phyloP scores from a whole-genome alignment of 257 asterid genomes.

The Apocynum venetum region DNA sequence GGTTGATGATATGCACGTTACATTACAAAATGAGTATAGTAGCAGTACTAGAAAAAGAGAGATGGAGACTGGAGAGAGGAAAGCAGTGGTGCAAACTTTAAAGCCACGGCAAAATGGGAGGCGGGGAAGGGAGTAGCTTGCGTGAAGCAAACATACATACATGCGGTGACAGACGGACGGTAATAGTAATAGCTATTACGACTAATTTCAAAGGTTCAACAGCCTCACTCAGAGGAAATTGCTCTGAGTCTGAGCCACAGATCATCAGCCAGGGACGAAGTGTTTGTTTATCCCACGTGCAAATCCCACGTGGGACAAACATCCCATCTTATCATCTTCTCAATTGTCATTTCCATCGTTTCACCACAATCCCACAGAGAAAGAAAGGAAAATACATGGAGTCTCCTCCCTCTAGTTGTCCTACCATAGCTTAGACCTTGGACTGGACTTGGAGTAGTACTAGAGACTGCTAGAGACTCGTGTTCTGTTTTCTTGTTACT shows the following conservation, averaged over 20 bases:
- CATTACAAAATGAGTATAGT: neutral
- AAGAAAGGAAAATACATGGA: neutral
- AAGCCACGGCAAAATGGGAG: slow-evolving; percentile 32
- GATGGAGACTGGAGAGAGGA: neutral
- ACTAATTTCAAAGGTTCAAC: slow-evolving; percentile 17
- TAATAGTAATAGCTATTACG: neutral
- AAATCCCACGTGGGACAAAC: slow-evolving; percentile 44
- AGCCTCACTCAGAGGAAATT: slow-evolving; percentile 18
- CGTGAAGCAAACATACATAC: slow-evolving; percentile 59
- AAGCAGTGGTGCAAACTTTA: slow-evolving; percentile 23
- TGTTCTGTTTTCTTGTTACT: neutral
- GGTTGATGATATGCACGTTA: neutral
- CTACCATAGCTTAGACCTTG: neutral
- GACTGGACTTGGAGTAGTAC: neutral
- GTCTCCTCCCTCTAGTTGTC: neutral
- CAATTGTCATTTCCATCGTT: slow-evolving; percentile 57
- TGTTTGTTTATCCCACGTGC: neutral
- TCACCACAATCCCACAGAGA: neutral
- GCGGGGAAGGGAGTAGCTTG: slow-evolving; percentile 23
- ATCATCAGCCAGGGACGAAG: too few species aligned
- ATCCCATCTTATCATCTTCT: slow-evolving; percentile 46
- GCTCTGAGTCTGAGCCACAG: too few species aligned
- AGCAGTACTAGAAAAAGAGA: neutral
- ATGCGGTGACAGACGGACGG: slow-evolving; percentile 13
- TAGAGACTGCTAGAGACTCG: neutral